phyloP scores from a whole-genome alignment of 108 stramenopile species.

The Ochromonas danica region DNA sequence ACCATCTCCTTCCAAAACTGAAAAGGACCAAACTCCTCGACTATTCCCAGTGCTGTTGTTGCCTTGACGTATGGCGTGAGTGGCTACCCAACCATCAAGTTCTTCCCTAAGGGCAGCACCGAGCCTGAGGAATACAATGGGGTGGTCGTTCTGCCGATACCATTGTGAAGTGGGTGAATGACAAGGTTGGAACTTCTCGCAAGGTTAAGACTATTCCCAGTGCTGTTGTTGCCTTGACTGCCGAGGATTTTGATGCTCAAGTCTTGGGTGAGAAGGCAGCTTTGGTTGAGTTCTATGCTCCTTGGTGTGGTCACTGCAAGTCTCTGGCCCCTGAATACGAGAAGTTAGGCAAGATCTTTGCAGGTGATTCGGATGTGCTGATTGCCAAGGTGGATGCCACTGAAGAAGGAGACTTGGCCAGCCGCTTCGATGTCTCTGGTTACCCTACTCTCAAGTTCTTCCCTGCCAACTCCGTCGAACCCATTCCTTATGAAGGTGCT shows the following conservation, averaged over 20 bases:
- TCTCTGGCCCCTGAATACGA: slow-evolving; percentile 55
- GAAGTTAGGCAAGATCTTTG: slow-evolving; percentile 40
- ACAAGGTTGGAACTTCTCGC: slow-evolving; percentile 35
- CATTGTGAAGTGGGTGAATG: slow-evolving; percentile 47
- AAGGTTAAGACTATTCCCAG: slow-evolving; percentile 34
- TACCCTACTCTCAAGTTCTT: slow-evolving; percentile 62
- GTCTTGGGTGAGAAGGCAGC: slow-evolving; percentile 19
- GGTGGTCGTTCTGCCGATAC: slow-evolving; percentile 46
- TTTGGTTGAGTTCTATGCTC: slow-evolving; percentile 41
- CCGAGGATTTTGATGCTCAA: slow-evolving; percentile 10
- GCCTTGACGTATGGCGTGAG: slow-evolving; percentile 42
- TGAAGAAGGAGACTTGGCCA: slow-evolving; percentile 37
- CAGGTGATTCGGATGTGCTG: slow-evolving; percentile 39
- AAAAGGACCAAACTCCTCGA: too few relatives aligned
- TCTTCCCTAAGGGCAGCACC: slow-evolving; percentile 41
- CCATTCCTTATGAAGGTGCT: slow-evolving; percentile 36
- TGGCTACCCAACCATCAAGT: slow-evolving; percentile 56
- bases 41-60: slow-evolving; percentile 31
- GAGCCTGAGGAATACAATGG: slow-evolving; percentile 41
- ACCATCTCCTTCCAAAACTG: too few relatives aligned
- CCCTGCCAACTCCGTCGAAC: slow-evolving; percentile 41
- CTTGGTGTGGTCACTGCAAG: slow-evolving; percentile 51
- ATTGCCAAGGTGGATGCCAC: slow-evolving; percentile 52
- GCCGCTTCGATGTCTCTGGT: slow-evolving; percentile 50
- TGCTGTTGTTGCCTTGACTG: slow-evolving; percentile 21